These are phyloP conservation scores for Saccharata proteae DNA, from an alignment of 2,329 filamentous ascomycete genomes.

Conservation along the genomic window DNA sequence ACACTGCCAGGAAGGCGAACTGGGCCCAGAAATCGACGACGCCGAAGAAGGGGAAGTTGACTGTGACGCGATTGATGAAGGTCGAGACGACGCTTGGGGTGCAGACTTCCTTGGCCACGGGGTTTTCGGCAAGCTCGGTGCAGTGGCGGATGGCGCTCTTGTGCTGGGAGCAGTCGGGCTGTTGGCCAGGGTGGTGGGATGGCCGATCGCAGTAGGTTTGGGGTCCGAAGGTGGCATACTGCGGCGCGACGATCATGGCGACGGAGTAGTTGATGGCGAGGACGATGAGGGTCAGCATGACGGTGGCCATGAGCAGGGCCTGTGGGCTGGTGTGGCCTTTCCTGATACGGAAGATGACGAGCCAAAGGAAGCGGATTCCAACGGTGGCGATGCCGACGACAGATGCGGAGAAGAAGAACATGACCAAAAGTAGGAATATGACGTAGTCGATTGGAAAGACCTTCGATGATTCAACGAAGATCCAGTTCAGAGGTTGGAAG, in stretches of 20 bases:
- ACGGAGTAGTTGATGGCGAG: slow-evolving; percentile 88
- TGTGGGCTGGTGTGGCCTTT: slow-evolving; percentile 84
- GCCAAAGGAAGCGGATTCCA: slow-evolving; percentile 93
- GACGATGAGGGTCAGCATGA: slow-evolving; percentile 79
- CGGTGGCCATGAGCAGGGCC: slow-evolving; percentile 79
- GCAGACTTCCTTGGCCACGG: slow-evolving; percentile 68
- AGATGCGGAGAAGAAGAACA: slow-evolving; percentile 81
- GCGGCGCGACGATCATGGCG: slow-evolving; percentile 86
- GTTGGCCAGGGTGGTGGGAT: slow-evolving; percentile 47
- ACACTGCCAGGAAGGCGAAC: slow-evolving; percentile 74
- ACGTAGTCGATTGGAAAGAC: slow-evolving; percentile 89
- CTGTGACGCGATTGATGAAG: slow-evolving; percentile 81
- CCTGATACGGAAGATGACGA: slow-evolving; percentile 82
- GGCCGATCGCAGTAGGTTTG: slow-evolving; percentile 84
- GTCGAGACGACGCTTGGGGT: slow-evolving; percentile 85
- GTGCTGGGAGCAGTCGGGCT: slow-evolving; percentile 64
- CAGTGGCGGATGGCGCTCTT: slow-evolving; percentile 66
- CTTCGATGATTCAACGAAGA: slow-evolving; percentile 68
- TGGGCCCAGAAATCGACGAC: slow-evolving; percentile 93
- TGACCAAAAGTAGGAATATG: slow-evolving; percentile 69
- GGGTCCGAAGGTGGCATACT: slow-evolving; percentile 87
- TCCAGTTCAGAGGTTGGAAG: slow-evolving; percentile 90
- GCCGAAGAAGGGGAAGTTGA: slow-evolving; percentile 94
- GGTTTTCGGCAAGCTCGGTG: slow-evolving; percentile 60
- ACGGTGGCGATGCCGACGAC: slow-evolving; percentile 76